Percentiles rank a stretch among this genome's conserved stretches.
Evolutionary conservation across 495 filamentous ascomycete genomes (phyloP).

Genomic region (Saxophila tyrrhenica): DNA sequence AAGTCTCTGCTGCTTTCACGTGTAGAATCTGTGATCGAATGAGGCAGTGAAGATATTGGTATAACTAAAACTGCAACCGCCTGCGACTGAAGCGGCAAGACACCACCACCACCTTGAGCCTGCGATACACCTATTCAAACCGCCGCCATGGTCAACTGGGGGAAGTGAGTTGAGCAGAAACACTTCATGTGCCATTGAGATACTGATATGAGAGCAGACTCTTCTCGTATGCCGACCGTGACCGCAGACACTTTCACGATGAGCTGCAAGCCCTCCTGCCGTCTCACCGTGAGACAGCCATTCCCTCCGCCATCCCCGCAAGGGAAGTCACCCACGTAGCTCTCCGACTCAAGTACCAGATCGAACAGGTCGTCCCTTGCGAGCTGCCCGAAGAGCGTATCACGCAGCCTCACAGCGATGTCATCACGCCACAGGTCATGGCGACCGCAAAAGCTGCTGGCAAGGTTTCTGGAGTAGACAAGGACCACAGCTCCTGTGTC

Average conservation of each 20-base stretch:
- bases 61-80: not conserved
- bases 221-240: not conserved
- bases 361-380: constrained; percentile 78
- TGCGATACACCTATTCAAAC: not conserved
- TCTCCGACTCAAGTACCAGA: constrained; percentile 77
- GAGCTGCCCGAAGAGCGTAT: constrained; percentile 65
- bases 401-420: constrained; percentile 64
- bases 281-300: constrained; percentile 34
- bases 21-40: not conserved
- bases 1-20: not conserved
- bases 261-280: constrained; percentile 45
- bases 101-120: no score
- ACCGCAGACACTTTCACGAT: constrained; percentile 5
- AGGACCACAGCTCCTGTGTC: constrained; percentile 62
- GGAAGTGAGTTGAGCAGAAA: not conserved
- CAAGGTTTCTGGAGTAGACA: constrained; percentile 34
- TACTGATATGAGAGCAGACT: not conserved
- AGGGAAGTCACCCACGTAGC: constrained; percentile 75
- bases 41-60: not conserved
- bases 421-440: constrained; percentile 73
- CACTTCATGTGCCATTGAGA: not conserved
- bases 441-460: constrained; percentile 70
- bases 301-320: constrained; percentile 52
- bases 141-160: not conserved
- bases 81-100: not conserved